Evolutionary conservation across 2,329 filamentous ascomycete species (phyloP).

Genomic region (Balansia obtecta): DNA sequence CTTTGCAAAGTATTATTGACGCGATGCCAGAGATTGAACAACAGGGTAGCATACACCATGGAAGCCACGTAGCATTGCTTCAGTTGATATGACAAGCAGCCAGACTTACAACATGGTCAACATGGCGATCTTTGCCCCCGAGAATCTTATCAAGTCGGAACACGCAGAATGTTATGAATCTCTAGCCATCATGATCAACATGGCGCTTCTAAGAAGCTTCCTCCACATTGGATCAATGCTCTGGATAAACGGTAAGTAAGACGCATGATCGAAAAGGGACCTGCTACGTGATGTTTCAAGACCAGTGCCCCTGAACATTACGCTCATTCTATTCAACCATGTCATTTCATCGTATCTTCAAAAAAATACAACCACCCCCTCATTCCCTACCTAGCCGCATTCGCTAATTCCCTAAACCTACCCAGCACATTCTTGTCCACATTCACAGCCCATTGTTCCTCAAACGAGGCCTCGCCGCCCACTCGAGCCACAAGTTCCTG

Average conservation of each 20-base stretch:
- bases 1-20: slow-evolving; percentile 1
- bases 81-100: neutral
- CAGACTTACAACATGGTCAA: slow-evolving; percentile 21
- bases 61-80: neutral
- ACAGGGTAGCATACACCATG: slow-evolving; percentile 22
- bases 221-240: too few relatives aligned
- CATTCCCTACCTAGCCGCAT: slow-evolving; percentile 6
- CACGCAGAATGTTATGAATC: slow-evolving; percentile 17
- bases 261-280: too few relatives aligned
- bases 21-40: slow-evolving; percentile 20
- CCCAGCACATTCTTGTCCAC: slow-evolving; percentile 61
- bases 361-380: neutral
- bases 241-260: too few relatives aligned
- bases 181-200: slow-evolving; percentile 2
- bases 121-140: slow-evolving; percentile 22
- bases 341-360: slow-evolving; percentile 5
- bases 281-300: too few relatives aligned
- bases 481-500: slow-evolving; percentile 42
- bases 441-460: slow-evolving; percentile 56
- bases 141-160: slow-evolving; percentile 19
- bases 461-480: slow-evolving; percentile 55
- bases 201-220: too few relatives aligned
- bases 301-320: too few relatives aligned
- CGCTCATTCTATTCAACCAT: slow-evolving; percentile 9
- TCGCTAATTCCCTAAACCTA: slow-evolving; percentile 37